These are phyloP conservation scores for Somion occarium DNA, from an alignment of 1,284 basidiomycete genomes.

Conservation along the genomic window DNA sequence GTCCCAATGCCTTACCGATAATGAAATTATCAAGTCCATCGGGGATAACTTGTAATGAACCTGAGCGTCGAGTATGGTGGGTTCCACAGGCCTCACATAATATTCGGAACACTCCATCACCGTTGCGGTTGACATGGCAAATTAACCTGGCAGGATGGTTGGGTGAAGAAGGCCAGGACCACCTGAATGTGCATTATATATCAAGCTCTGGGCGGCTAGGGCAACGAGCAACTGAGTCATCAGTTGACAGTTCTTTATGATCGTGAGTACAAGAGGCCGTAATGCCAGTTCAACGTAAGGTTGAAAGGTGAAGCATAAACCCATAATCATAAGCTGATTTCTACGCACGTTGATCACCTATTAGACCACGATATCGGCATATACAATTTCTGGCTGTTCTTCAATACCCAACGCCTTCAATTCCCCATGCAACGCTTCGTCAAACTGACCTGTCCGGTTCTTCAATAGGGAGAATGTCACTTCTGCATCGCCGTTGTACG, in stretches of 20 bases:
- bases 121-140: not conserved
- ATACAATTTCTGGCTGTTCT: not conserved
- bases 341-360: too few species aligned
- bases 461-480: slow-evolving; percentile 9
- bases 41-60: not conserved
- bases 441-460: not conserved
- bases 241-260: too few species aligned
- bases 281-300: too few species aligned
- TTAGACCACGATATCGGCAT: not conserved
- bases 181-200: too few species aligned
- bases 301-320: too few species aligned
- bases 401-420: not conserved
- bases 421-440: not conserved
- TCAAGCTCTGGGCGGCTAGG: too few species aligned
- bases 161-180: too few species aligned
- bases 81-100: not conserved
- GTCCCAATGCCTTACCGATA: not conserved
- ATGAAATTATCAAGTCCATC: not conserved
- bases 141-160: too few species aligned
- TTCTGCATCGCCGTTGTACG: slow-evolving; percentile 9
- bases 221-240: too few species aligned
- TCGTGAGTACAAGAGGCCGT: too few species aligned
- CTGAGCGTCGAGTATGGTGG: not conserved
- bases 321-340: too few species aligned
- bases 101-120: not conserved